These are phyloP conservation scores for Pharnaceum exiguum DNA, from an alignment of 148 eudicot genomes.

Conservation along the genomic window DNA sequence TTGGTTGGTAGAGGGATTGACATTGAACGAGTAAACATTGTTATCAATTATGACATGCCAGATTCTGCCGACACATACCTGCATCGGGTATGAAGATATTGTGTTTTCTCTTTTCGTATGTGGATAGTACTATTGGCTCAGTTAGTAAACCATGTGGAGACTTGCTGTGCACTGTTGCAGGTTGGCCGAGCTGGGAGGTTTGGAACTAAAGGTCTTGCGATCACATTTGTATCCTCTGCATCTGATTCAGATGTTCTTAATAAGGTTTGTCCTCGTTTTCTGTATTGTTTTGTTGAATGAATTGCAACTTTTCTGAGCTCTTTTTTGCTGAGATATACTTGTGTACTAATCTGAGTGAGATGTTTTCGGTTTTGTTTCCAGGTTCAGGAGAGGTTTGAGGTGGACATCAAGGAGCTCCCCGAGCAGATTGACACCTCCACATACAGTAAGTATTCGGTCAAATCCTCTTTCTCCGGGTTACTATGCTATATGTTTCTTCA, in stretches of 20 bases:
- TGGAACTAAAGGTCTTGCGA: slow-evolving; percentile 95
- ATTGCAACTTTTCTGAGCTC: neutral
- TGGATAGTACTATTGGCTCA: neutral
- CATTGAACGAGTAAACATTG: slow-evolving; percentile 91
- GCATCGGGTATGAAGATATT: slow-evolving; percentile 48
- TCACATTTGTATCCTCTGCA: slow-evolving; percentile 82
- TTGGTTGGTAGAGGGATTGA: slow-evolving; percentile 96
- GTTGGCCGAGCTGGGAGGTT: slow-evolving; percentile 97
- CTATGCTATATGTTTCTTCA: too few relatives aligned
- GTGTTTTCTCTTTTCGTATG: neutral
- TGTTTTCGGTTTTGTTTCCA: neutral
- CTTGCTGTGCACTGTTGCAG: slow-evolving; percentile 21
- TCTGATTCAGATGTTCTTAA: slow-evolving; percentile 84
- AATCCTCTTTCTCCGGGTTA: neutral
- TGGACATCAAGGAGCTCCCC: slow-evolving; percentile 94
- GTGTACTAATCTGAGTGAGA: neutral
- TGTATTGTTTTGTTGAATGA: too few relatives aligned
- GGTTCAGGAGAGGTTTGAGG: slow-evolving; percentile 84
- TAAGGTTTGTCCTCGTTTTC: slow-evolving; percentile 37
- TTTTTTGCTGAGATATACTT: neutral
- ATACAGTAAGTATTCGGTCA: slow-evolving; percentile 94
- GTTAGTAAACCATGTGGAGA: neutral
- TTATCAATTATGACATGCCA: slow-evolving; percentile 96
- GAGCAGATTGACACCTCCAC: slow-evolving; percentile 95
- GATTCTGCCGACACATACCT: slow-evolving; percentile 95